Percentiles rank a stretch among this genome's conserved stretches.
Evolutionary conservation across 305 asterid genomes (phyloP).

Genomic region (Fraxinus dipetala): DNA sequence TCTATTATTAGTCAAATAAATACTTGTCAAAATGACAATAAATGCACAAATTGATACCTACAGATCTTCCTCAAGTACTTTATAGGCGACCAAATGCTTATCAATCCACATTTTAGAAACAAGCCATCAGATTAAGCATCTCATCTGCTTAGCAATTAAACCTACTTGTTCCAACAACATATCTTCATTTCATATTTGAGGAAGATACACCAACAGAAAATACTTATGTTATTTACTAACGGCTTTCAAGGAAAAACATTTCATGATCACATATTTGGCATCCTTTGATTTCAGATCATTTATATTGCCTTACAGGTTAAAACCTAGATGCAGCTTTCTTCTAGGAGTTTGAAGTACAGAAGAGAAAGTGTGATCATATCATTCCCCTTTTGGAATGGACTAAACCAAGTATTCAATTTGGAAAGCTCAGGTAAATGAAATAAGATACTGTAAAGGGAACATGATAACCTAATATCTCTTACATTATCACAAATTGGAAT

Average conservation of each 20-base stretch:
- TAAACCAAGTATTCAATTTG: not conserved
- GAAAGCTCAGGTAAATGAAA: not conserved
- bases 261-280: not conserved
- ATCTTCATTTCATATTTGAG: not conserved
- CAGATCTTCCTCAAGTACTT: not conserved
- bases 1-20: not conserved
- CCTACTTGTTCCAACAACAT: not conserved
- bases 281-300: constrained; percentile 2
- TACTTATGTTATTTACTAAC: not conserved
- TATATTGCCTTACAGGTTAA: not conserved
- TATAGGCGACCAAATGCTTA: not conserved
- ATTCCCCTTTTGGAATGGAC: not conserved
- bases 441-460: constrained; percentile 5
- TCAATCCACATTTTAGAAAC: not conserved
- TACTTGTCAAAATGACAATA: not conserved
- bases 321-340: not conserved
- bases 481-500: constrained; percentile 30
- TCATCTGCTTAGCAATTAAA: not conserved
- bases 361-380: not conserved
- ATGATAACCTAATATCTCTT: constrained; percentile 23
- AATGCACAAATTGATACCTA: not conserved
- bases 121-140: not conserved
- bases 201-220: not conserved
- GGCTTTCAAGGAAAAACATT: not conserved
- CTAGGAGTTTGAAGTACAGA: not conserved